phyloP scores from a whole-genome alignment of 805 yeast species.

The Ogataea populi-albae region DNA sequence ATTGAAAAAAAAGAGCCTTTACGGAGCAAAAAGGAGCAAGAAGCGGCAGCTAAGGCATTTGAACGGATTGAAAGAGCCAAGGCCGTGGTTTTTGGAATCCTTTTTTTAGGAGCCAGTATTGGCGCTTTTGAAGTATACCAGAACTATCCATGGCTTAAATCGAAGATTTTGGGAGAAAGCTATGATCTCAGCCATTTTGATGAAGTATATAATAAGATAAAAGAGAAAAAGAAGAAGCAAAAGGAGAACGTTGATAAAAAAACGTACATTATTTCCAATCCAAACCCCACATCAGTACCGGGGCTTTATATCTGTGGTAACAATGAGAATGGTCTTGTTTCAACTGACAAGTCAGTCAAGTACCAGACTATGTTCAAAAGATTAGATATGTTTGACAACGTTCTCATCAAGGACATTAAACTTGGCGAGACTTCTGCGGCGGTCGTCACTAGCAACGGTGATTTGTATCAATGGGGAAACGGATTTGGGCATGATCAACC shows the following conservation, averaged over 20 bases:
- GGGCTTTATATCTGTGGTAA: slow-evolving; percentile 68
- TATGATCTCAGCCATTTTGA: slow-evolving; percentile 37
- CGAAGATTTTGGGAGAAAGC: slow-evolving; percentile 30
- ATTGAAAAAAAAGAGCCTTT: too few relatives aligned
- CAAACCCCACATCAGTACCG: slow-evolving; percentile 41
- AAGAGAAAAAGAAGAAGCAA: slow-evolving; percentile 20
- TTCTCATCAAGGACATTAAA: slow-evolving; percentile 53
- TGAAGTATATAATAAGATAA: slow-evolving; percentile 35
- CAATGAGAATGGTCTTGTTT: slow-evolving; percentile 39
- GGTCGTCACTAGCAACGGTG: slow-evolving; percentile 68
- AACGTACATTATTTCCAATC: slow-evolving; percentile 30
- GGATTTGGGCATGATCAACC: slow-evolving; percentile 31
- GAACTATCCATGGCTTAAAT: slow-evolving; percentile 41
- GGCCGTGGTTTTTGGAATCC: slow-evolving; percentile 43
- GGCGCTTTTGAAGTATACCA: slow-evolving; percentile 39
- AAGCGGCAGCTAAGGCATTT: slow-evolving; percentile 23
- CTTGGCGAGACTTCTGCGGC: slow-evolving; percentile 47
- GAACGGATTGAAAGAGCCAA: slow-evolving; percentile 44
- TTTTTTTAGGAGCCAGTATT: slow-evolving; percentile 37
- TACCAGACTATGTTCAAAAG: slow-evolving; percentile 55
- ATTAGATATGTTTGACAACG: slow-evolving; percentile 60
- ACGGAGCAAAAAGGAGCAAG: slow-evolving; percentile 6
- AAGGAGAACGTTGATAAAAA: slow-evolving; percentile 17
- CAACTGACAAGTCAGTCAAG: slow-evolving; percentile 22
- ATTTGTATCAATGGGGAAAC: slow-evolving; percentile 69